Conservation (phyloP, 2,329 filamentous ascomycete genomes). For the Xylariaceae sp. region DNA sequence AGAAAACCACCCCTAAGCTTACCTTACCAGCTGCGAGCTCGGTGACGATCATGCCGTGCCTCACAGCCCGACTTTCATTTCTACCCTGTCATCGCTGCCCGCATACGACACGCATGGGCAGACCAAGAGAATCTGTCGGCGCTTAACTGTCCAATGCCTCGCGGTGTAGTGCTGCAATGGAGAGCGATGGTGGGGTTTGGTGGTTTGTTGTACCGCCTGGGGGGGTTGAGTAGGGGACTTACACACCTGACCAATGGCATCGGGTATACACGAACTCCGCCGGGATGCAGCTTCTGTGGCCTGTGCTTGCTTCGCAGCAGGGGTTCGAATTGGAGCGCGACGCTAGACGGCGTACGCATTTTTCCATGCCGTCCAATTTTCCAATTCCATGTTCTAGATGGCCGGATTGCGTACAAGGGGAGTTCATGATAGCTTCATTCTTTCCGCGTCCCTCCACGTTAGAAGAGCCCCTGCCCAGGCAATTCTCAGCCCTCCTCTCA, state of each 20-base stretch:
- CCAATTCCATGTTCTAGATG: slow-evolving; percentile 3
- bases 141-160: slow-evolving; percentile 25
- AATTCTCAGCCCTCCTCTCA: too few species aligned
- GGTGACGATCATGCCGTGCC: slow-evolving; percentile 1
- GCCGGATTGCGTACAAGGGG: neutral
- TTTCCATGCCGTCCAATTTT: slow-evolving; percentile 21
- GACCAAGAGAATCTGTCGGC: slow-evolving; percentile 14
- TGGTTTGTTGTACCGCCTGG: slow-evolving; percentile 1
- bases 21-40: neutral
- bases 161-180: slow-evolving; percentile 2
- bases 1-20: neutral
- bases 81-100: neutral
- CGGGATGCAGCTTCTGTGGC: too few species aligned
- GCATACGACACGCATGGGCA: neutral
- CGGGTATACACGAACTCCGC: too few species aligned
- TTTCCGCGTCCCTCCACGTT: too few species aligned
- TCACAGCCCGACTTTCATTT: too few species aligned
- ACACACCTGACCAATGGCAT: slow-evolving; percentile 4
- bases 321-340: too few species aligned
- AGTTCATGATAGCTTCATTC: slow-evolving; percentile 17
- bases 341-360: slow-evolving; percentile 10
- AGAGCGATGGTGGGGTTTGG: slow-evolving; percentile 22
- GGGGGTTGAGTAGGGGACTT: neutral
- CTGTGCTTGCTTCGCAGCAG: neutral
- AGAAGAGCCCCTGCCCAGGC: too few species aligned